phyloP scores from a whole-genome alignment of 768 basidiomycete genomes.

The Leccinellum albellum region DNA sequence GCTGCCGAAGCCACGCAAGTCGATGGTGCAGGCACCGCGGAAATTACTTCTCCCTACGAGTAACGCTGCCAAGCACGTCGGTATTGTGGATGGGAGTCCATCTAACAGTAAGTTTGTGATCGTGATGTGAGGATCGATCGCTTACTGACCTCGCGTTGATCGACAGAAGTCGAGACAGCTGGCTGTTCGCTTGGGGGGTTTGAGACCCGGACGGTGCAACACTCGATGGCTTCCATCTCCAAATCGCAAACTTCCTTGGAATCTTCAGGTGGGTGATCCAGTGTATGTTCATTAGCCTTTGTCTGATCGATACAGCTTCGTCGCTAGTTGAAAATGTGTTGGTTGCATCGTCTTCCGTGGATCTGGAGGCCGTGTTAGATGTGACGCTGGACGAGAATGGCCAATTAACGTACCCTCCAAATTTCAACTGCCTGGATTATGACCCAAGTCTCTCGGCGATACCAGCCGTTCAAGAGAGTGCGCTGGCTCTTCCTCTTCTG shows the following conservation, averaged over 20 bases:
- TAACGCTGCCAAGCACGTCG: not conserved
- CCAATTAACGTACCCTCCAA: conserved; percentile 1
- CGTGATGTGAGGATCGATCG: not conserved
- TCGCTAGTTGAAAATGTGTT: not conserved
- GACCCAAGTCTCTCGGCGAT: conserved; percentile 7
- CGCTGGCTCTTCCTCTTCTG: not conserved
- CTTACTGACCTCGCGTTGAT: not conserved
- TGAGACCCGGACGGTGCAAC: conserved; percentile 11
- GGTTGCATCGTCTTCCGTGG: conserved; percentile 12
- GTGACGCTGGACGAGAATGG: conserved; percentile 1
- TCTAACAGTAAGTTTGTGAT: conserved; percentile 1
- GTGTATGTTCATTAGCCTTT: not conserved
- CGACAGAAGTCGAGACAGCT: conserved; percentile 8
- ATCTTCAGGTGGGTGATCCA: conserved; percentile 7
- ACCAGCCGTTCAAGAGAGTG: not conserved
- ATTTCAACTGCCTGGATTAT: not conserved
- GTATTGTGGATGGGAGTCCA: not conserved
- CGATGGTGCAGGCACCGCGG: conserved; percentile 12
- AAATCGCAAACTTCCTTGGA: not conserved
- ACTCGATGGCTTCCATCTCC: not conserved
- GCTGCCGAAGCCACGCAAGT: conserved; percentile 4
- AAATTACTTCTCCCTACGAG: not conserved
- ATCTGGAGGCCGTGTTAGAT: conserved; percentile 13
- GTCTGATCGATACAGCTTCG: conserved; percentile 8
- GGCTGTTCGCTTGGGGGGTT: conserved; percentile 12